Conservation (phyloP, 2,329 filamentous ascomycete genomes). For the Exophiala aquamarina region DNA sequence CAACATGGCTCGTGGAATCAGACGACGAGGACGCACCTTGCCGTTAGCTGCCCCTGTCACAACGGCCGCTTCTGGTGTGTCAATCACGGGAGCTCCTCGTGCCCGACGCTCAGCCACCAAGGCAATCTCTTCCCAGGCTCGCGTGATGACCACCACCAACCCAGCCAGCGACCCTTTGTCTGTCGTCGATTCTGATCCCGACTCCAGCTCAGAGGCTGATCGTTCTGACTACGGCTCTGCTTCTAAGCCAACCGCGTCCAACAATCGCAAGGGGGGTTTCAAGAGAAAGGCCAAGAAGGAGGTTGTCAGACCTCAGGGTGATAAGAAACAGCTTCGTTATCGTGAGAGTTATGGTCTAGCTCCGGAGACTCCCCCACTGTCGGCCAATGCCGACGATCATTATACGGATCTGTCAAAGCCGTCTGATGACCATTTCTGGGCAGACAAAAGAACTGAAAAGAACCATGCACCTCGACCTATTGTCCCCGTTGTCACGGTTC, state of each 20-base stretch:
- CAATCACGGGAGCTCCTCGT: too few species aligned
- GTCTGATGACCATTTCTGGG: not conserved
- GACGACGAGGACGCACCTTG: too few species aligned
- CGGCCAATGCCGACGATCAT: slow-evolving; percentile 11
- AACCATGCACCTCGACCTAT: too few species aligned
- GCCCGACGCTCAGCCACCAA: too few species aligned
- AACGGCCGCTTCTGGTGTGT: too few species aligned
- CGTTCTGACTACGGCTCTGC: not conserved
- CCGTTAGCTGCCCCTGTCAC: too few species aligned
- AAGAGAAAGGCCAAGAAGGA: slow-evolving; percentile 1
- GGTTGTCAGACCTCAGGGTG: not conserved
- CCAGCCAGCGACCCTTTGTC: not conserved
- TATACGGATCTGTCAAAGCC: not conserved
- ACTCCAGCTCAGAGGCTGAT: not conserved
- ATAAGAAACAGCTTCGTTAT: not conserved
- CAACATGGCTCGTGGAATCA: too few species aligned
- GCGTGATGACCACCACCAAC: not conserved
- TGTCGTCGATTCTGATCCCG: too few species aligned
- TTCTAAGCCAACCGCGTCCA: not conserved
- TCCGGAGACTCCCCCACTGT: slow-evolving; percentile 14
- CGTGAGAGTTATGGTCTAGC: slow-evolving; percentile 3
- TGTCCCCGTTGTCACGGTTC: not conserved
- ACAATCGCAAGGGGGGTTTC: not conserved
- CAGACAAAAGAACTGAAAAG: too few species aligned
- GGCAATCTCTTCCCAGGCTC: too few species aligned